Base-by-base conservation (phyloP, 441 rosid species). In the Theobroma grandiflorum region DNA sequence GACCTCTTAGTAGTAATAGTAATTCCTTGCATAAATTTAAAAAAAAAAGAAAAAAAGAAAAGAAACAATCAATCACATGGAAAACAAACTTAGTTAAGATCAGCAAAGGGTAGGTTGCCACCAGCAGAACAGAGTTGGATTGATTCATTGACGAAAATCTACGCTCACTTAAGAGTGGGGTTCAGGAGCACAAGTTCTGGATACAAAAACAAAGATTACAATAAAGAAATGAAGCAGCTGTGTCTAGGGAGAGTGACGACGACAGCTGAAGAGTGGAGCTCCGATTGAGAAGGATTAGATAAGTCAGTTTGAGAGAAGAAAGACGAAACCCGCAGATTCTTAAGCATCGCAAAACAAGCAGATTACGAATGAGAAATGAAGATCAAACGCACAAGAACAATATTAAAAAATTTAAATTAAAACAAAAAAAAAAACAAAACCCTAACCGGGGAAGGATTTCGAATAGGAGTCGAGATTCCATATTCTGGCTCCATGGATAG, bases 361-460 rank as follows among this genome's bases (percentile, higher is more conserved):
- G 7, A 53, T 15, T 53, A 14, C 2, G n/a, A n/a, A 53, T 59
- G 10, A 59, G 64, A 59, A 59, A 59, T 59, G 26, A n/a, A 22
- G 33, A 37, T 2, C 12, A 8, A 18, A 16, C 14, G 72, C n/a
- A n/a, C 20, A 31, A 50, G 31, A 70, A 75, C 58, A 31, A 47
- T 73, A 16, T 22, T 16, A 16, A 38, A 22, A 49, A 42, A 72
- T 37, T 18, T 10, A 40, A 14, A 57, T 74, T 0, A 33, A 40
- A 33, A 12, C 15, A 71, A 15, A 38, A 5, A 22, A 40, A 33
- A 12, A 11, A 71, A 15, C 31, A 5, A 22, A 77, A 78, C 38
- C 67, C 86, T 70, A 72, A 89, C 92, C 86, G 80, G 87, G 83
- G 91, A 82, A 74, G 87, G 88, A 82, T 83, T 84, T 78, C 86